Conservation (phyloP, 306 rosid genomes). For the Castanopsis chinensis region DNA sequence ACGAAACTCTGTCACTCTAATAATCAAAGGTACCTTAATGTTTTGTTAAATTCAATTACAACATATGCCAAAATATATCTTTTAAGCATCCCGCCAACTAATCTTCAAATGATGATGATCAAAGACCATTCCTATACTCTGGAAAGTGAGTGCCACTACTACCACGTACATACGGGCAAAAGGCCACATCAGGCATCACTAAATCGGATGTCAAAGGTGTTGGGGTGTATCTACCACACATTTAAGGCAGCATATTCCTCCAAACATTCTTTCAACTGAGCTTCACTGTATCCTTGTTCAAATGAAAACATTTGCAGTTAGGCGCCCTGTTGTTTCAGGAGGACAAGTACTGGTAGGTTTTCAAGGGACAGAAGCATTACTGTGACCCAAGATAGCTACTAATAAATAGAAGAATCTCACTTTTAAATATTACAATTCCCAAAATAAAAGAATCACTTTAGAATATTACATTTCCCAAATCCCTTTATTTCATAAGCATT, state of each 20-base stretch:
- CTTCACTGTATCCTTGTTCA: conserved; percentile 94
- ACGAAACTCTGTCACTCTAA: too few species aligned
- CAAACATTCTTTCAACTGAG: conserved; percentile 86
- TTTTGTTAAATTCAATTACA: too few species aligned
- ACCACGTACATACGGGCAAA: neutral
- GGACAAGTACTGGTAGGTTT: neutral
- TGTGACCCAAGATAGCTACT: neutral
- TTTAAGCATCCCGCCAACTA: conserved; percentile 11
- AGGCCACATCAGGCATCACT: conserved; percentile 62
- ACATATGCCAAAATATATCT: too few species aligned
- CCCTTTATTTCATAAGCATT: too few species aligned
- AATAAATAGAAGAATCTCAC: neutral
- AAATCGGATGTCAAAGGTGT: conserved; percentile 86
- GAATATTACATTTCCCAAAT: too few species aligned
- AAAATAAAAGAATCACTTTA: too few species aligned
- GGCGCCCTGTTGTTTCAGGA: neutral
- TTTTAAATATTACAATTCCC: neutral
- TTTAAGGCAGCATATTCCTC: conserved; percentile 97
- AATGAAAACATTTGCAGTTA: conserved; percentile 20
- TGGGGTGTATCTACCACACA: conserved; percentile 98
- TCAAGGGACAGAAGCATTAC: neutral
- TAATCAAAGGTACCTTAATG: too few species aligned
- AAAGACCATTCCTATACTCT: conserved; percentile 4
- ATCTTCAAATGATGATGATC: neutral
- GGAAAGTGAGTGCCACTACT: conserved; percentile 11